Percentiles rank a stretch among this genome's conserved stretches.
phyloP scores from a whole-genome alignment of 192 early-diverging fungal genomes.

The Rhizoclosmatium sp. region DNA sequence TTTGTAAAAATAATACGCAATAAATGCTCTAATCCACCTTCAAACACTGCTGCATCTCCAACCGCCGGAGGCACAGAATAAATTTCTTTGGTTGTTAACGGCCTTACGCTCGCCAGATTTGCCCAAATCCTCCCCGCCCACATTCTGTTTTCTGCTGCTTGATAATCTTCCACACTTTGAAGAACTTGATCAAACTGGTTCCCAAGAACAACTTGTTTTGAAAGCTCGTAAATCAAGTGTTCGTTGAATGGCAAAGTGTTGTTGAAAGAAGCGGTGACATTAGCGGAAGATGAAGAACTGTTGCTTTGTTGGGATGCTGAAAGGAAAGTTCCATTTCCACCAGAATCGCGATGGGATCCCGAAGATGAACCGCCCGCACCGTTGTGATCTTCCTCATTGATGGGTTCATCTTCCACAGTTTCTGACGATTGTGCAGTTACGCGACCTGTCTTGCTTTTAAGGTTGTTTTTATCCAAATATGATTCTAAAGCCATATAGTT shows the following conservation, averaged over 20 bases:
- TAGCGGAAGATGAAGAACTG: not conserved
- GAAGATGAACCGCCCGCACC: not conserved
- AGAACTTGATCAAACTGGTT: conserved; percentile 56
- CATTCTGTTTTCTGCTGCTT: conserved; percentile 45
- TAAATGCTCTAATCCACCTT: conserved; percentile 56
- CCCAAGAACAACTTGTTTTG: conserved; percentile 48
- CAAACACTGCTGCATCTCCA: conserved; percentile 32
- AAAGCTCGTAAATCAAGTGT: conserved; percentile 55
- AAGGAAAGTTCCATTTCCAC: not conserved
- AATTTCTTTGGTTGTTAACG: conserved; percentile 49
- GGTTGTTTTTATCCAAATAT: conserved; percentile 37
- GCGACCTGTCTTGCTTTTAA: not conserved
- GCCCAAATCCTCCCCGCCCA: conserved; percentile 53
- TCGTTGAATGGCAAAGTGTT: conserved; percentile 53
- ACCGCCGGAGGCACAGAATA: conserved; percentile 32
- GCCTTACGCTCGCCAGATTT: conserved; percentile 48
- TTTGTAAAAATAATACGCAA: conserved; percentile 60
- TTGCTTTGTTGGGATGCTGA: not conserved
- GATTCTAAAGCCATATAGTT: conserved; percentile 22
- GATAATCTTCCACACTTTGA: conserved; percentile 52
- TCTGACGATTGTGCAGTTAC: not conserved
- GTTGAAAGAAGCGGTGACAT: not conserved
- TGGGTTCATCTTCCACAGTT: conserved; percentile 15
- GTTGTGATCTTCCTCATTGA: not conserved
- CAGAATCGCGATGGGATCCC: not conserved